Evolutionary conservation across 768 basidiomycete genomes (phyloP), one percentile per base, ranked within the genome.

Genomic region (Kwoniella dejecticola): DNA sequence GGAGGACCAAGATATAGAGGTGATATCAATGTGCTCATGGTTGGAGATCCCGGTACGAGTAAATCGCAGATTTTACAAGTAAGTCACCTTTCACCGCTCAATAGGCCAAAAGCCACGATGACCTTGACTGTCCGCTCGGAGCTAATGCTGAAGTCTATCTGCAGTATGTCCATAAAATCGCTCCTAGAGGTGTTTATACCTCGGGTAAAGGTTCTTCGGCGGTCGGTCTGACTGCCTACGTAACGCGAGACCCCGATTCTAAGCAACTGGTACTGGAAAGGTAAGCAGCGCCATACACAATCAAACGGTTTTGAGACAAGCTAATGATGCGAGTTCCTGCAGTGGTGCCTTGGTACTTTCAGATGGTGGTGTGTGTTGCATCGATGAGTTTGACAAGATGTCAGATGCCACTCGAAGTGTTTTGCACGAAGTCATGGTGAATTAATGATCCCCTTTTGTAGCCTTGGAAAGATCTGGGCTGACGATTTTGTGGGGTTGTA

Each of bases 121-220:
- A 13, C 19, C 23, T 29, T 23, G 26, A 55, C 6, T 23, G 4
- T n/a, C 15, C 40, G n/a, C 29, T 30, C 15, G 13, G 44, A 31
- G 26, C 17, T 27, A 11, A 26, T 4, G 50, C n/a, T 47, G 44
- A 57, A 8, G 19, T 30, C 4, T 52, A 17, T 36, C 23, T 23
- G 31, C 71, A 98, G 92, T 98, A 98, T 78, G 96, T 99, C 0
- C 94, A 99, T 81, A 95, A 97, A 81, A 93, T 99, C 63, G 95
- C 96, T 0, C 96, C 96, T 31, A 85, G 96, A 59, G 96, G 96
- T 31, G 95, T 99, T 7, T 99, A 91, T 79, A 91, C 96, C 0
- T 96, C 93, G 2, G 96, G 96, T 10, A 98, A 98, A 78, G 94
- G 96, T 19, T 97, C 94, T 5, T 97, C 95, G 0, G 96, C 96